These are phyloP conservation scores for Alternaria postmessia DNA, from an alignment of 2,329 filamentous ascomycete genomes.

Conservation along the genomic window DNA sequence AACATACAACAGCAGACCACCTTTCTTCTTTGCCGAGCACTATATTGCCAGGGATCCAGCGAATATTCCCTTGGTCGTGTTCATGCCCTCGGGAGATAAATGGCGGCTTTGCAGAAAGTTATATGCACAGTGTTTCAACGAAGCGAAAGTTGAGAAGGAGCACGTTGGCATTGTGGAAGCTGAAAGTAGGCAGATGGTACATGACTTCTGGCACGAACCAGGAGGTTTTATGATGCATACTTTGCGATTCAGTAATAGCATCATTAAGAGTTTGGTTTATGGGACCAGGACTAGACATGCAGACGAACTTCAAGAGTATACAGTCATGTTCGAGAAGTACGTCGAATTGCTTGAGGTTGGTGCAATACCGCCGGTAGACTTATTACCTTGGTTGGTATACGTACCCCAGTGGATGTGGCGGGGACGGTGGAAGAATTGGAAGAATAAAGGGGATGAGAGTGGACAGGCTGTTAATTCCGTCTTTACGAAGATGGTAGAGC, in stretches of 20 bases:
- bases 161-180: conserved; percentile 57
- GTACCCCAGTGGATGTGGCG: conserved; percentile 43
- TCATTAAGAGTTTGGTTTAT: conserved; percentile 46
- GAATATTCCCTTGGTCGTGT: conserved; percentile 50
- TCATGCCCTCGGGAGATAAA: conserved; percentile 57
- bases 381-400: conserved; percentile 34
- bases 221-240: conserved; percentile 58
- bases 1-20: conserved; percentile 12
- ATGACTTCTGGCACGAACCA: conserved; percentile 54
- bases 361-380: conserved; percentile 58
- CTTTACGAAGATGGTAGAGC: conserved; percentile 10
- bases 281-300: conserved; percentile 1
- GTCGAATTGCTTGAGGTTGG: conserved; percentile 55
- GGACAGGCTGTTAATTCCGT: conserved; percentile 8
- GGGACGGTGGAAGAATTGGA: conserved; percentile 18
- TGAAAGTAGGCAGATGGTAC: conserved; percentile 59
- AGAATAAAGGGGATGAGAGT: conserved; percentile 7
- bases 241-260: conserved; percentile 59
- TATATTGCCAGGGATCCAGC: conserved; percentile 56
- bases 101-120: background rate
- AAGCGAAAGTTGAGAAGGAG: conserved; percentile 54
- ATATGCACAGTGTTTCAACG: conserved; percentile 37
- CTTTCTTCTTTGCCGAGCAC: conserved; percentile 22
- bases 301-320: background rate
- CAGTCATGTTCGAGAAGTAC: conserved; percentile 51